A percentile compares a stretch with the other conserved stretches of the same genome.
Evolutionary conservation across 2,329 filamentous ascomycete genomes (phyloP).

Genomic region (Paradendryphiella salina): DNA sequence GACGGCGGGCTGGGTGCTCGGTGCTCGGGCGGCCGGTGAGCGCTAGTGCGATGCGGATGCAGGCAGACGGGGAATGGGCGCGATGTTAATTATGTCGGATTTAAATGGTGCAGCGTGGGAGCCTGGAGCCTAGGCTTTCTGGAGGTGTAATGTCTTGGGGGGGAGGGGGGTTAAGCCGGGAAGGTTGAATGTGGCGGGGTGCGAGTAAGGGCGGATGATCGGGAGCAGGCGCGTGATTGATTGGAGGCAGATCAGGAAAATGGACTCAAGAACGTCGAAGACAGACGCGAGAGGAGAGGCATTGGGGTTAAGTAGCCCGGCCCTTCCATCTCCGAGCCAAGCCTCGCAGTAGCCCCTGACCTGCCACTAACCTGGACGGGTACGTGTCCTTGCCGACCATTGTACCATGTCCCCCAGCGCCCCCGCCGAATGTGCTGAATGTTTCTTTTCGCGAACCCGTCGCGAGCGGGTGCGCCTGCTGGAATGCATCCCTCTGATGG

Average conservation of each 20-base stretch:
- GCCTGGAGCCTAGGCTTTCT: neutral
- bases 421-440: neutral
- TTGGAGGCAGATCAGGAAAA: slow-evolving; percentile 42
- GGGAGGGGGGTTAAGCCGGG: neutral
- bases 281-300: slow-evolving; percentile 23
- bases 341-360: slow-evolving; percentile 36
- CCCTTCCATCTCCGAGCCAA: slow-evolving; percentile 26
- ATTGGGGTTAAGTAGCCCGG: slow-evolving; percentile 27
- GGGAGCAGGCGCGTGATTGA: slow-evolving; percentile 40
- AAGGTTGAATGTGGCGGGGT: slow-evolving; percentile 21
- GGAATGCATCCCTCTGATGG: no score
- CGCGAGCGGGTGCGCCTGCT: neutral
- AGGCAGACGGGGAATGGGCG: slow-evolving; percentile 23
- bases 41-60: slow-evolving; percentile 29
- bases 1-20: slow-evolving; percentile 21
- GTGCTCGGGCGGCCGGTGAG: slow-evolving; percentile 22
- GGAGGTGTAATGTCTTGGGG: neutral
- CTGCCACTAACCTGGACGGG: slow-evolving; percentile 24
- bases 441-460: neutral
- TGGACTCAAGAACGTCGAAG: slow-evolving; percentile 23
- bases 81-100: slow-evolving; percentile 13
- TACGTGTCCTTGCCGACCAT: slow-evolving; percentile 20
- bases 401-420: slow-evolving; percentile 9
- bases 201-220: slow-evolving; percentile 29
- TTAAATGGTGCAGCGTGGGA: slow-evolving; percentile 12